These are phyloP conservation scores for Boletus reticulatus DNA, from an alignment of 768 basidiomycete genomes.

Conservation along the genomic window DNA sequence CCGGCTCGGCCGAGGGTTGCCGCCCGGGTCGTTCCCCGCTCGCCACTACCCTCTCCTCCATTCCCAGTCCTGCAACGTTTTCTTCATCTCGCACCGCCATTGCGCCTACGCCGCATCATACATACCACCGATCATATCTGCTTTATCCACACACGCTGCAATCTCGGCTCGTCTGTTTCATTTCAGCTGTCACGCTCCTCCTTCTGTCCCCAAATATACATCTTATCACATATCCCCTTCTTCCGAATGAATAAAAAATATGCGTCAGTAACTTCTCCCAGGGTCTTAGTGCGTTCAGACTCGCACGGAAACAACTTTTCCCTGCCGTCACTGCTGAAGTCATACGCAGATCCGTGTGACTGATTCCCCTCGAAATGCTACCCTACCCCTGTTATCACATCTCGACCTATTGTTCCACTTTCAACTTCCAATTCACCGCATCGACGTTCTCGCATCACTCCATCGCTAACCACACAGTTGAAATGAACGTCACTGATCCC, in stretches of 20 bases:
- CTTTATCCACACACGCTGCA: constrained; percentile 20
- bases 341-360: constrained; percentile 34
- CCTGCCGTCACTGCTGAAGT: constrained; percentile 29
- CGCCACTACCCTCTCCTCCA: constrained; percentile 2
- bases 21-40: constrained; percentile 14
- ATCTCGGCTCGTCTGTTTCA: constrained; percentile 27
- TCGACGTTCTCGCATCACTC: constrained; percentile 20
- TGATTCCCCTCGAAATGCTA: constrained; percentile 8
- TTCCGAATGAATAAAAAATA: constrained; percentile 5
- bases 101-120: constrained; percentile 24
- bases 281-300: constrained; percentile 25
- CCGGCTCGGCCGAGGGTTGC: constrained; percentile 26
- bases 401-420: constrained; percentile 10
- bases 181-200: constrained; percentile 14
- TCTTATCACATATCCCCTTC: constrained; percentile 24
- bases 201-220: constrained; percentile 17
- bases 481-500: constrained; percentile 15
- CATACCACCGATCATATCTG: constrained; percentile 19
- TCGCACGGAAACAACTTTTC: constrained; percentile 12
- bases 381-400: constrained; percentile 21
- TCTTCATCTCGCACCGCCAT: constrained; percentile 31
- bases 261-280: constrained; percentile 12
- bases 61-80: constrained; percentile 29
- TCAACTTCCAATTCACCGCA: constrained; percentile 20
- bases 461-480: constrained; percentile 6